Percentiles rank a stretch among this genome's conserved stretches.
Evolutionary conservation across 2,329 filamentous ascomycete genomes (phyloP).

Genomic region (Allantophomopsis lycopodina): DNA sequence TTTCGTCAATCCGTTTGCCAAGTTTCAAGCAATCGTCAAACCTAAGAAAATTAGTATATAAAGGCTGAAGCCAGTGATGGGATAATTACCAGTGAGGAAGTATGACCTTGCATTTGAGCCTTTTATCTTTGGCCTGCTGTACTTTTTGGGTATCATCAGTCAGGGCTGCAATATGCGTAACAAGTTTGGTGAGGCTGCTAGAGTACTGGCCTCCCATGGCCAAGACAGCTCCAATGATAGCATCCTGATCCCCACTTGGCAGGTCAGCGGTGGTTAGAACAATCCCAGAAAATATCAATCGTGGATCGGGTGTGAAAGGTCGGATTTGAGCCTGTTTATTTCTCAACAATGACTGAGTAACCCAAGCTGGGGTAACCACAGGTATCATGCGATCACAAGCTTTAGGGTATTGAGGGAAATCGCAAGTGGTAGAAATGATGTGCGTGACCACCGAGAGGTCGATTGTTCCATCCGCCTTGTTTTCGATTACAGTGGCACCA

Average conservation of each 20-base stretch:
- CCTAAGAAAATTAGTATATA: conserved; percentile 30
- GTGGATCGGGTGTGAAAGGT: conserved; percentile 80
- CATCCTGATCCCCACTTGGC: conserved; percentile 76
- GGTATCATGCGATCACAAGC: conserved; percentile 68
- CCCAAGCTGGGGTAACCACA: conserved; percentile 74
- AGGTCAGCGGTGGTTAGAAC: conserved; percentile 73
- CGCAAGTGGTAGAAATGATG: conserved; percentile 64
- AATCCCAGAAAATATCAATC: conserved; percentile 79
- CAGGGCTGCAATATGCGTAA: conserved; percentile 82
- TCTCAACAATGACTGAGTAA: conserved; percentile 55
- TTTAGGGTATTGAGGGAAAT: conserved; percentile 77
- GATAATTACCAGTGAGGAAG: conserved; percentile 71
- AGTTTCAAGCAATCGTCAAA: conserved; percentile 95
- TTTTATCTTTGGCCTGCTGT: conserved; percentile 44
- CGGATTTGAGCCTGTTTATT: conserved; percentile 63
- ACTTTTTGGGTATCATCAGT: conserved; percentile 63
- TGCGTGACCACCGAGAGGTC: conserved; percentile 38
- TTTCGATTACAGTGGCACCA: conserved; percentile 20
- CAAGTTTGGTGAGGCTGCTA: conserved; percentile 54
- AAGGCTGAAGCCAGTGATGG: background rate
- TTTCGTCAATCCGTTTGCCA: conserved; percentile 79
- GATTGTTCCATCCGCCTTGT: conserved; percentile 23
- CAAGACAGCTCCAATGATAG: conserved; percentile 78
- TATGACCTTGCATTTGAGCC: conserved; percentile 65
- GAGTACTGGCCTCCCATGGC: conserved; percentile 80